phyloP scores from a whole-genome alignment of 768 basidiomycete genomes.

The Lanmaoa pseudosensibilis region DNA sequence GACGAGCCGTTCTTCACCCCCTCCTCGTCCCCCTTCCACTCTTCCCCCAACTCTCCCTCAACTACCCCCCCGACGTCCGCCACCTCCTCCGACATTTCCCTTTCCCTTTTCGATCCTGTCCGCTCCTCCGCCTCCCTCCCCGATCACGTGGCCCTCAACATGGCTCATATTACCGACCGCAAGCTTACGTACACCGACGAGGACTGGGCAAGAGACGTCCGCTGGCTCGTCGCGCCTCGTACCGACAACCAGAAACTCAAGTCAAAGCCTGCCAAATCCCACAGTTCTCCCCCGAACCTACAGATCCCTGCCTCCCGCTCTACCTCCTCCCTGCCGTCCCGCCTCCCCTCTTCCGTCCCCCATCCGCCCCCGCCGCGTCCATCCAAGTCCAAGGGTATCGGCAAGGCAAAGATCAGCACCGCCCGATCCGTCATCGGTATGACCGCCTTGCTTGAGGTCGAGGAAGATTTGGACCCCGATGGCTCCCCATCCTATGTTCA shows the following conservation, averaged over 20 bases:
- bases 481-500: background rate
- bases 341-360: conserved; percentile 7
- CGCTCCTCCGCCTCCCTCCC: conserved; percentile 33
- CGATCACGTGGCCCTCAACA: conserved; percentile 25
- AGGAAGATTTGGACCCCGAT: conserved; percentile 42
- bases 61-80: conserved; percentile 26
- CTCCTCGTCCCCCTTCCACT: conserved; percentile 17
- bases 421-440: conserved; percentile 52
- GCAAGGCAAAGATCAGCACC: conserved; percentile 33
- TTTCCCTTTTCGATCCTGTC: conserved; percentile 35
- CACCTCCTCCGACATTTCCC: conserved; percentile 31
- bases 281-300: conserved; percentile 15
- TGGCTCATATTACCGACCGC: conserved; percentile 22
- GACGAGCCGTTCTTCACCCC: conserved; percentile 55
- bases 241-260: conserved; percentile 16
- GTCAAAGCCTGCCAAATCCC: conserved; percentile 21
- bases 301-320: conserved; percentile 22
- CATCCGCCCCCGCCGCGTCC: conserved; percentile 20
- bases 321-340: conserved; percentile 22
- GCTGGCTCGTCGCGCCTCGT: conserved; percentile 54
- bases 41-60: conserved; percentile 22
- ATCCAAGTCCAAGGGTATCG: conserved; percentile 27
- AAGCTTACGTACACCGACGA: conserved; percentile 48
- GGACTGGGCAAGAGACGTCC: conserved; percentile 68
- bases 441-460: conserved; percentile 53